Percentiles rank a stretch among this genome's conserved stretches.
phyloP scores from a whole-genome alignment of 495 filamentous ascomycete species.

The Trichoderma asperelloides region DNA sequence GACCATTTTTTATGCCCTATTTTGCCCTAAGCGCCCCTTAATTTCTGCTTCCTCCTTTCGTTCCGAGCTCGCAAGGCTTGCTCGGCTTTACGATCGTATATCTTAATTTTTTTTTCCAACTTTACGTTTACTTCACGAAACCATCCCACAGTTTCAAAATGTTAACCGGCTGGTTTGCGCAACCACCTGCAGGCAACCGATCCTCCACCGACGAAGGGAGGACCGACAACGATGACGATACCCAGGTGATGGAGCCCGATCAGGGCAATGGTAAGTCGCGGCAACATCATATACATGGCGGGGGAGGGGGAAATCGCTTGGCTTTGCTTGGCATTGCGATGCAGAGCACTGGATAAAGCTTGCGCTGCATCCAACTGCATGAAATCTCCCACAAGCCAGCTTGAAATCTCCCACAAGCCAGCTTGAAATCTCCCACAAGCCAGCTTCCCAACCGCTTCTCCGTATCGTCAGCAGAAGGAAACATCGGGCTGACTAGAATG shows the following conservation, averaged over 20 bases:
- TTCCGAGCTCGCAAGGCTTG: neutral
- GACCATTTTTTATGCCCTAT: neutral
- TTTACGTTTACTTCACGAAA: no score
- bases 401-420: no score
- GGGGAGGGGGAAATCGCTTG: slow-evolving; percentile 7
- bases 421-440: no score
- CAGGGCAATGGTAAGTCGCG: slow-evolving; percentile 55
- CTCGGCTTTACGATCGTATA: neutral
- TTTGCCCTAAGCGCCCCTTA: neutral
- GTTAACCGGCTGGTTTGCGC: slow-evolving; percentile 9
- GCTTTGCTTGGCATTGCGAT: neutral
- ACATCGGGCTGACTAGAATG: neutral
- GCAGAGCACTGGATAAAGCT: neutral
- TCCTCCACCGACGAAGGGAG: slow-evolving; percentile 35
- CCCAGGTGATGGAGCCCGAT: slow-evolving; percentile 61
- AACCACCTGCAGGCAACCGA: slow-evolving; percentile 29
- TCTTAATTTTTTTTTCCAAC: neutral
- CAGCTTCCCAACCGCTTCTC: no score
- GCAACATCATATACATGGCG: neutral
- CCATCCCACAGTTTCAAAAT: neutral
- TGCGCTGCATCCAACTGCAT: neutral
- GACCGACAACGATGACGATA: slow-evolving; percentile 57
- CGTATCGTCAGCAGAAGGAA: neutral
- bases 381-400: no score
- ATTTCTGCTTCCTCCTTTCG: no score